These are phyloP conservation scores for Talaromyces sp. DNA, from an alignment of 2,329 filamentous ascomycete species.

Conservation along the genomic window DNA sequence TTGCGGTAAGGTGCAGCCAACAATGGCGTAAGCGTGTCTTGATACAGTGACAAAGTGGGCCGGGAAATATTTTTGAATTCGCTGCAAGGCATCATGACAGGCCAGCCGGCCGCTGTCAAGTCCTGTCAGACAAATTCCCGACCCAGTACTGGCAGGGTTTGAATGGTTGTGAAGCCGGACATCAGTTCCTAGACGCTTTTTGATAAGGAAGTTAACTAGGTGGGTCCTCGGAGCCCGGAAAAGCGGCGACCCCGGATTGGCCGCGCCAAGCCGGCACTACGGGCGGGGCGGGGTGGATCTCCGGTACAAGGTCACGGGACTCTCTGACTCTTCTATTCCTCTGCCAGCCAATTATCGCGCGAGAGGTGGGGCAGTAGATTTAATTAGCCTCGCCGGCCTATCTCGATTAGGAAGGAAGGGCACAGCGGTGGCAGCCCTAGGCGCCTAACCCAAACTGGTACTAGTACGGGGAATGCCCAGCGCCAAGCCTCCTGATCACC, in stretches of 20 bases:
- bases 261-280: background rate
- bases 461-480: background rate
- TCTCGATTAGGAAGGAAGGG: background rate
- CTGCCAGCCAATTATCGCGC: background rate
- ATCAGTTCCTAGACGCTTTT: slow-evolving; percentile 6
- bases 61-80: background rate
- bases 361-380: background rate
- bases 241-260: background rate
- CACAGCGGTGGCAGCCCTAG: background rate
- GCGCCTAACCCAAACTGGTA: background rate
- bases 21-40: background rate
- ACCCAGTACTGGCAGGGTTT: background rate
- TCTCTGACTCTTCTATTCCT: background rate
- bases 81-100: background rate
- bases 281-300: background rate
- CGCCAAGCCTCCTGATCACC: background rate
- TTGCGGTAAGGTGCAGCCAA: slow-evolving; percentile 2
- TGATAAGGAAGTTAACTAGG: background rate
- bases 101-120: background rate
- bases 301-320: background rate
- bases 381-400: background rate
- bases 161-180: slow-evolving; percentile 6
- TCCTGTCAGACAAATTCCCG: background rate
- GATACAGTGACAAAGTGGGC: background rate
- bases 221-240: background rate